Conservation (phyloP, 176 grass and related monocot species). For the Carex pumila region DNA sequence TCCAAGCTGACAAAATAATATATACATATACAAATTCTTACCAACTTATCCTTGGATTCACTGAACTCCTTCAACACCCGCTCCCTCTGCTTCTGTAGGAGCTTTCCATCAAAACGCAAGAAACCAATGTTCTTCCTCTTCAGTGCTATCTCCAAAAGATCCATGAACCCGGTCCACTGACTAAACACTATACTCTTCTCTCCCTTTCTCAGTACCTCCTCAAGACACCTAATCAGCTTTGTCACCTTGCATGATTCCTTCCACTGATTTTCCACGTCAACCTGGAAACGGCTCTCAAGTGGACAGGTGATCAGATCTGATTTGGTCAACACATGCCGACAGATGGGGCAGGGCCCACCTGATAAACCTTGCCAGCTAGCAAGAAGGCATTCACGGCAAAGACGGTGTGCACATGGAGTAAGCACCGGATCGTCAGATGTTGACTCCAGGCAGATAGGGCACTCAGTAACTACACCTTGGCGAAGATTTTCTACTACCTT, state of each 20-base stretch:
- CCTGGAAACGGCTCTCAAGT: constrained; percentile 38
- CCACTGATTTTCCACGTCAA: constrained; percentile 73
- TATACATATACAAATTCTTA: constrained; percentile 21
- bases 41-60: constrained; percentile 59
- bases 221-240: constrained; percentile 46
- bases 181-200: constrained; percentile 98
- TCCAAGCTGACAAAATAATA: background rate
- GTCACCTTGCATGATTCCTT: constrained; percentile 80
- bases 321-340: constrained; percentile 37
- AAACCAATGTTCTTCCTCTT: constrained; percentile 52
- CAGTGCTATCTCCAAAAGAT: constrained; percentile 67
- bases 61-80: constrained; percentile 66
- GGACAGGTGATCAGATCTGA: constrained; percentile 66
- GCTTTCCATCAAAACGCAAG: constrained; percentile 73
- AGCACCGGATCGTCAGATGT: constrained; percentile 86
- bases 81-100: constrained; percentile 65
- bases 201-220: constrained; percentile 33
- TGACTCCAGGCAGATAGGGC: constrained; percentile 87
- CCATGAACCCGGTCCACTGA: constrained; percentile 87
- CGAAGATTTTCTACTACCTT: constrained; percentile 80
- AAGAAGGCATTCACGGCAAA: constrained; percentile 82
- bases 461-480: constrained; percentile 49
- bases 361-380: constrained; percentile 45
- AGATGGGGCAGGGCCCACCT: constrained; percentile 65
- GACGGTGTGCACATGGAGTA: constrained; percentile 59